A percentile compares a stretch with the other conserved stretches of the same genome.
Conservation (phyloP, 2,329 filamentous ascomycete species). For the Thielaviopsis euricoi region DNA sequence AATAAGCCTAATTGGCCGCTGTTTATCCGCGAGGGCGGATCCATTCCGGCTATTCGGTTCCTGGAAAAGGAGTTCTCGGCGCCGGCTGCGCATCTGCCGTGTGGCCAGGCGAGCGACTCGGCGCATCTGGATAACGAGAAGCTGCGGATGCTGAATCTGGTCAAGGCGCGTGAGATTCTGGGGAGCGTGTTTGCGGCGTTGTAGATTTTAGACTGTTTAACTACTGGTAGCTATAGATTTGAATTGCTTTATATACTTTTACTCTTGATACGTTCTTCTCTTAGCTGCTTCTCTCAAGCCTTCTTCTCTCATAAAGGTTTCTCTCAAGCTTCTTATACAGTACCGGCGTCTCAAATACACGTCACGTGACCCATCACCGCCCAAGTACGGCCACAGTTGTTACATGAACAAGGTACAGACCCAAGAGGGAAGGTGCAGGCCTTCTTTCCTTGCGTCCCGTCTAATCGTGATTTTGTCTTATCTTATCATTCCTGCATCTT, state of each 20-base stretch:
- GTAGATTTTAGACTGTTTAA: constrained; percentile 16
- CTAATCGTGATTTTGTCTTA: background rate
- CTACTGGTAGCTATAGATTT: too few relatives aligned
- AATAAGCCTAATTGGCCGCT: constrained; percentile 36
- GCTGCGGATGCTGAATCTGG: constrained; percentile 70
- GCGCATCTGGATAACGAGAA: constrained; percentile 93
- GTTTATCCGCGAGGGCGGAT: constrained; percentile 90
- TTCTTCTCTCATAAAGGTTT: too few relatives aligned
- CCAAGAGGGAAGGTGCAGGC: background rate
- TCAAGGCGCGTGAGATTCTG: constrained; percentile 87
- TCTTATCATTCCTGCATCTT: background rate
- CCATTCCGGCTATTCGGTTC: constrained; percentile 86
- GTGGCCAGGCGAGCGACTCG: constrained; percentile 83
- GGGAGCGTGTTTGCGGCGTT: constrained; percentile 64
- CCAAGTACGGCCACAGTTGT: too few relatives aligned
- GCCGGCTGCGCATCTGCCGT: constrained; percentile 81
- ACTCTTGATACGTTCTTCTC: too few relatives aligned
- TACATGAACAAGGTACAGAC: background rate
- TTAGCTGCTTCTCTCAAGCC: too few relatives aligned
- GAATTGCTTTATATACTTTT: too few relatives aligned
- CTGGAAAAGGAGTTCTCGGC: constrained; percentile 87
- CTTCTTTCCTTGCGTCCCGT: too few relatives aligned
- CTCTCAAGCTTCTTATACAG: too few relatives aligned
- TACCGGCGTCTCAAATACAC: too few relatives aligned
- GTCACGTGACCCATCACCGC: too few relatives aligned